Evolutionary conservation across 2,329 filamentous ascomycete genomes (phyloP).

Genomic region (Fusarium napiforme): DNA sequence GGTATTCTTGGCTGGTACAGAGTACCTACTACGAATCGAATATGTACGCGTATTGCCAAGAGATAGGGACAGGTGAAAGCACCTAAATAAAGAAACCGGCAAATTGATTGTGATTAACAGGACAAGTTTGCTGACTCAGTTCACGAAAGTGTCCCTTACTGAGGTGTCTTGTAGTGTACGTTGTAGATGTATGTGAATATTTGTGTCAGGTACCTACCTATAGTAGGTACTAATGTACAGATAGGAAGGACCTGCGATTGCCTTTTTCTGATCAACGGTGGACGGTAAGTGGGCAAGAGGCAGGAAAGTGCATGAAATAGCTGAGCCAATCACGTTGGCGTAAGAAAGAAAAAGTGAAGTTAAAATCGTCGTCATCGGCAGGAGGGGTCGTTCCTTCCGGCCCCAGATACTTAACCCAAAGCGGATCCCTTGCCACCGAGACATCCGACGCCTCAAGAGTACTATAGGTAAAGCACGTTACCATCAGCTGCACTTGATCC

Average conservation of each 20-base stretch:
- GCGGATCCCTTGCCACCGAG: conserved; percentile 35
- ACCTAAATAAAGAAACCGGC: neutral
- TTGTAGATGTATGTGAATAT: neutral
- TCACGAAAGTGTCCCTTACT: neutral
- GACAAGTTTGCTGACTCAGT: neutral
- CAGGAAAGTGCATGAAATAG: neutral
- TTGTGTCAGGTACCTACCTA: neutral
- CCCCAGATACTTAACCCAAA: conserved; percentile 35
- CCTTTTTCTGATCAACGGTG: neutral
- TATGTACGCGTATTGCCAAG: neutral
- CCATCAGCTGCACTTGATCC: conserved; percentile 1
- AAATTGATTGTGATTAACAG: neutral
- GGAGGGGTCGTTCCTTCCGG: conserved; percentile 16
- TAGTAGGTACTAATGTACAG: neutral
- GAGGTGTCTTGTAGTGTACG: neutral
- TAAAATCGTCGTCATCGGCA: conserved; percentile 23
- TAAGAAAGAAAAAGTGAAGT: neutral
- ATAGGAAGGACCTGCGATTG: neutral
- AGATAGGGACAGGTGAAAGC: neutral
- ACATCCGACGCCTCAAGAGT: conserved; percentile 32
- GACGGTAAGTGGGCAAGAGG: neutral
- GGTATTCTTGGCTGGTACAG: neutral
- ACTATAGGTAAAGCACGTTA: conserved; percentile 8
- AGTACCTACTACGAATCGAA: neutral
- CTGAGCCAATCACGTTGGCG: conserved; percentile 3